Evolutionary conservation across 1,139 yeast species (phyloP).

Genomic region (Debaryomycetaceae sp.): DNA sequence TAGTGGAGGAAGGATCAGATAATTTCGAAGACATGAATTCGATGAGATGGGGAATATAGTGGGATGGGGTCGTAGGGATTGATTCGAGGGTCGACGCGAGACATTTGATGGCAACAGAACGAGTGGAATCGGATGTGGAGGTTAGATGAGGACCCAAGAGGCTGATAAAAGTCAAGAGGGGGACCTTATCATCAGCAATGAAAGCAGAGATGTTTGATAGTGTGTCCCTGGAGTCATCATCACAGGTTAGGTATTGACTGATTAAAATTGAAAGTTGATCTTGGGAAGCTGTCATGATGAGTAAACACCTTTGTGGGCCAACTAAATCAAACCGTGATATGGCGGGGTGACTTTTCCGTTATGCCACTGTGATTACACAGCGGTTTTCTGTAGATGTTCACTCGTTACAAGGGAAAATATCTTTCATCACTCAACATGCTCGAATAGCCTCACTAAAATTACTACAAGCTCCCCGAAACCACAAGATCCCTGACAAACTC

Average conservation of each 20-base stretch:
- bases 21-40: conserved; percentile 57
- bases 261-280: conserved; percentile 21
- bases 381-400: too few species aligned
- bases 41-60: conserved; percentile 58
- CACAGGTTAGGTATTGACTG: conserved; percentile 31
- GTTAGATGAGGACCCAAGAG: conserved; percentile 51
- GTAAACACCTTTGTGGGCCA: too few species aligned
- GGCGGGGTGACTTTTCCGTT: too few species aligned
- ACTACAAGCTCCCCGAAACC: too few species aligned
- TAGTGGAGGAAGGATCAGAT: conserved; percentile 49
- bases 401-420: too few species aligned
- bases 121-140: conserved; percentile 47
- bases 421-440: too few species aligned
- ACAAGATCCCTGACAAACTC: too few species aligned
- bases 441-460: too few species aligned
- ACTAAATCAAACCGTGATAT: too few species aligned
- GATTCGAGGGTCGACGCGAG: conserved; percentile 39
- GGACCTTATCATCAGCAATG: conserved; percentile 20
- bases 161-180: conserved; percentile 44
- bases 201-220: conserved; percentile 23
- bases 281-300: neutral
- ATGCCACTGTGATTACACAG: too few species aligned
- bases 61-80: conserved; percentile 32
- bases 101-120: conserved; percentile 48
- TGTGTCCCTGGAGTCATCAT: conserved; percentile 24